Evolutionary conservation across 2,329 filamentous ascomycete genomes (phyloP).

Genomic region (Claviceps sp.): DNA sequence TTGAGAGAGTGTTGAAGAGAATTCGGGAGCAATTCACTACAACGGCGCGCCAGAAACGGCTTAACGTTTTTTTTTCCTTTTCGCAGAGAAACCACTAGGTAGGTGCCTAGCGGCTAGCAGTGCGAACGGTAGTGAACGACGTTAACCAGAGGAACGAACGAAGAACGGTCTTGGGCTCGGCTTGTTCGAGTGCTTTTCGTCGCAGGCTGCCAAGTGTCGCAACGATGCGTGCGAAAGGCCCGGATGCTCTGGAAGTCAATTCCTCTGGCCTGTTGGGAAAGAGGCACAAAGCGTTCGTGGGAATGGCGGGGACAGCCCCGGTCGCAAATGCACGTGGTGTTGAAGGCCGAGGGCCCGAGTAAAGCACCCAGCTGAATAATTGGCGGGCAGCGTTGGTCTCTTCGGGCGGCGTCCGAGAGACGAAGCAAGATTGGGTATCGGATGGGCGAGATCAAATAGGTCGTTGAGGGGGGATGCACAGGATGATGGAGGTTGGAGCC

Average conservation of each 20-base stretch:
- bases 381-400: conserved; percentile 1
- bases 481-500: not conserved
- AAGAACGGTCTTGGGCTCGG: not conserved
- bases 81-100: not conserved
- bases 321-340: conserved; percentile 3
- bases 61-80: not conserved
- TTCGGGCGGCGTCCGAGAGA: not conserved
- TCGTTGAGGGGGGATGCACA: not conserved
- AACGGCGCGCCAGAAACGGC: not conserved
- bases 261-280: not conserved
- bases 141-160: not conserved
- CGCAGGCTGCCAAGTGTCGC: not conserved
- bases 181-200: not conserved
- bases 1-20: not conserved
- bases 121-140: not conserved
- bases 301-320: not conserved
- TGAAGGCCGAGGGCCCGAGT: not conserved
- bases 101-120: not conserved
- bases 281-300: not conserved
- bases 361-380: not conserved
- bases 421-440: not conserved
- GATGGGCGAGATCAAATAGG: not conserved
- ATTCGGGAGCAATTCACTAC: not conserved
- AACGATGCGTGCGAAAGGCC: not conserved
- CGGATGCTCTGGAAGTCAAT: not conserved